phyloP scores from a whole-genome alignment of 345 rosid species.

The Eucalyptus grandis region DNA sequence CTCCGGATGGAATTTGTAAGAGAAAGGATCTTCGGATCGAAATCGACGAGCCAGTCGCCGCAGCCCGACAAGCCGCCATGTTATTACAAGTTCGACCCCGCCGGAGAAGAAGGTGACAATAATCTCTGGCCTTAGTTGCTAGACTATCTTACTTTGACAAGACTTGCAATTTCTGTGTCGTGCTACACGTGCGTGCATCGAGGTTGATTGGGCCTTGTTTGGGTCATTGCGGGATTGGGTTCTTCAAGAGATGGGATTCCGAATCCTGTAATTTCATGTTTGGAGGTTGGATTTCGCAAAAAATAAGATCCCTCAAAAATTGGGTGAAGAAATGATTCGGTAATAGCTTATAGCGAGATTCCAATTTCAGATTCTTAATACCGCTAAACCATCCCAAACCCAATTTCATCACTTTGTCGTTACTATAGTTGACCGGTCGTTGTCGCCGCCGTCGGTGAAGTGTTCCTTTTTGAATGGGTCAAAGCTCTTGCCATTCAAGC shows the following conservation, averaged over 20 bases:
- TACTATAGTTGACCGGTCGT: no score
- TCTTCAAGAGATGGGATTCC: neutral
- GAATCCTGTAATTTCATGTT: neutral
- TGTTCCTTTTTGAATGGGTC: neutral
- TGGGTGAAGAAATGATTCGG: neutral
- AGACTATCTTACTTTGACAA: no score
- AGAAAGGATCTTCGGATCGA: neutral
- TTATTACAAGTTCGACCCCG: no score
- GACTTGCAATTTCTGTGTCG: no score
- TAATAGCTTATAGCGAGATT: accelerated
- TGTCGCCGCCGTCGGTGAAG: neutral
- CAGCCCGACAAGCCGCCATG: no score
- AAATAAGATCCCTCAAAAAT: neutral
- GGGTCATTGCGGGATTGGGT: neutral
- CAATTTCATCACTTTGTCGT: neutral
- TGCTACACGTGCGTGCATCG: neutral
- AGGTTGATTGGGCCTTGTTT: neutral
- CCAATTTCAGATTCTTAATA: neutral
- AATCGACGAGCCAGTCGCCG: neutral
- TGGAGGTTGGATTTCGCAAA: neutral
- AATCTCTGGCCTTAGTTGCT: no score
- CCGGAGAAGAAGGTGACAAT: no score
- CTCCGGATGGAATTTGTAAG: no score
- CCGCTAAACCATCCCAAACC: neutral
- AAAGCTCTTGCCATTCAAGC: neutral